Evolutionary conservation across 768 basidiomycete species (phyloP), one percentile per base, ranked within the genome.

Genomic region (Macrocybe gigantea): DNA sequence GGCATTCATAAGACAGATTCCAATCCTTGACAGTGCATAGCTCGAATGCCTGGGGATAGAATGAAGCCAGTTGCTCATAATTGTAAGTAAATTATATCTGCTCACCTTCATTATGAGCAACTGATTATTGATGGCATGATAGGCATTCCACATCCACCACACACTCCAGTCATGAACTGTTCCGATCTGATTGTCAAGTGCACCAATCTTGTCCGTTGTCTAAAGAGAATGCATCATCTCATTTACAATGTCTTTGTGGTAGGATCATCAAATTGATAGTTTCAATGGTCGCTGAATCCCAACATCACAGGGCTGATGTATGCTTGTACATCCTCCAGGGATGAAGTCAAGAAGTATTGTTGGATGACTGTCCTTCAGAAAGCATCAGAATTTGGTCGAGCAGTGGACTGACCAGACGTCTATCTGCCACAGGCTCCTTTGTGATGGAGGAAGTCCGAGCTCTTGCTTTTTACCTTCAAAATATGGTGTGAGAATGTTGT

Each of bases 141-240:
- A 65, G 7, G 62, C 66, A 41, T 62, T 59, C 51, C 64, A 62
- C n/a, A 72, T 34, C 68, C 68, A 72, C 2, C 49, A 10, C 0
- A 61, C 53, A 15, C 55, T 56, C 7, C 54, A 46, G 48, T 68
- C 36, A 8, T 60, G 55, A 7, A 70, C 38, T 1, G 42, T 43
- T 8, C 50, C 53, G 8, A 64, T 33, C 22, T 38, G 15, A 10
- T 48, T 41, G 10, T 48, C 46, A 30, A 48, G 15, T 2, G 41
- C 41, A 9, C 6, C 7, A 6, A 6, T 42, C 6, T 29, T 6
- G 10, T 6, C 41, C 41, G 10, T 32, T 13, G 30, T 30, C 22
- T 42, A 10, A 6, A 42, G 6, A 22, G 30, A 32, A 6, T 42
- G 10, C 7, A 29, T 31, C 5, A 42, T 6, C 7, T 13, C 13